phyloP scores from a whole-genome alignment of 1,139 yeast species.

The Debaryomyces nepalensis region DNA sequence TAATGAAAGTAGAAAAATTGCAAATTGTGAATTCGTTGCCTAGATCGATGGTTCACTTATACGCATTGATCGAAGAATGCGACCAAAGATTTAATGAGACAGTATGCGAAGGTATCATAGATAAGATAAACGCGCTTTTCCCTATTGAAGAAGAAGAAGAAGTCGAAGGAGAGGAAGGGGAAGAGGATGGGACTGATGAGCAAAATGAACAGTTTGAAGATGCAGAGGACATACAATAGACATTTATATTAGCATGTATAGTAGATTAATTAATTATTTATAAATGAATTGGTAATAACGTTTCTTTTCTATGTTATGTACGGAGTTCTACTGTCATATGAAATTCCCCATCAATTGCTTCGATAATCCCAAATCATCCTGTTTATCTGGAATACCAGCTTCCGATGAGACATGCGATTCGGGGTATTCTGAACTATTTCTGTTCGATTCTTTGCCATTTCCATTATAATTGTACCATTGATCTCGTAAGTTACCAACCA shows the following conservation, averaged over 20 bases:
- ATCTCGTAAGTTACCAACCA: conserved; percentile 44
- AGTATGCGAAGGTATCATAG: conserved; percentile 58
- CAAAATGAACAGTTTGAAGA: conserved; percentile 11
- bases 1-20: conserved; percentile 83
- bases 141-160: conserved; percentile 46
- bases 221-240: conserved; percentile 10
- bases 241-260: conserved; percentile 12
- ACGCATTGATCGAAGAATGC: conserved; percentile 86
- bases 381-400: conserved; percentile 16
- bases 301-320: neutral
- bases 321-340: conserved; percentile 16
- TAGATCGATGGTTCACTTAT: conserved; percentile 74
- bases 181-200: conserved; percentile 13
- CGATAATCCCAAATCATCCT: conserved; percentile 24
- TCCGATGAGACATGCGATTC: no score
- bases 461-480: conserved; percentile 39
- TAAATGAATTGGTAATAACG: neutral
- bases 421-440: neutral
- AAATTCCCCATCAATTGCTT: conserved; percentile 35
- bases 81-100: conserved; percentile 77
- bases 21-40: conserved; percentile 86
- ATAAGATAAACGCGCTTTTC: conserved; percentile 51
- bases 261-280: conserved; percentile 9
- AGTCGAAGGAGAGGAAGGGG: conserved; percentile 25
- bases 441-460: conserved; percentile 9